phyloP scores from a whole-genome alignment of 768 basidiomycete genomes.

The Agrocybe pediades region DNA sequence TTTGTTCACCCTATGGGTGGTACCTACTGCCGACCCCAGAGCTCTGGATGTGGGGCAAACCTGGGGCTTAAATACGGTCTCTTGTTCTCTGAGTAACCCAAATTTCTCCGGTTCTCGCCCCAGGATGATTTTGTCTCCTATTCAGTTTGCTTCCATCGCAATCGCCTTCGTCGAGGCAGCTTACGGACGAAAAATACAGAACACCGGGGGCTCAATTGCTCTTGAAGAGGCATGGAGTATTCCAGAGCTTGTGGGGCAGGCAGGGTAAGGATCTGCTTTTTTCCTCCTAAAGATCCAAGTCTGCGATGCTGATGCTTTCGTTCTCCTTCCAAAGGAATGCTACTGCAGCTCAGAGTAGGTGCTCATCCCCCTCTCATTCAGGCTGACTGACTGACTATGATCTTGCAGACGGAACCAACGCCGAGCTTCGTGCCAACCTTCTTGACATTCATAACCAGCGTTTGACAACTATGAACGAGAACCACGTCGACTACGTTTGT shows the following conservation, averaged over 20 bases:
- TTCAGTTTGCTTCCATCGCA: neutral
- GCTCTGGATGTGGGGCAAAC: too few relatives aligned
- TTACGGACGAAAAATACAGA: slow-evolving; percentile 26
- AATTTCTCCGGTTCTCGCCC: too few relatives aligned
- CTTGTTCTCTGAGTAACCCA: too few relatives aligned
- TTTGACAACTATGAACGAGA: slow-evolving; percentile 35
- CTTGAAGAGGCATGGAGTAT: slow-evolving; percentile 44
- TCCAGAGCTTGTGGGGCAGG: slow-evolving; percentile 28
- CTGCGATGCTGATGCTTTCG: neutral
- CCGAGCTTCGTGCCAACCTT: slow-evolving; percentile 33
- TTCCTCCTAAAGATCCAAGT: neutral
- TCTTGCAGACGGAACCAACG: slow-evolving; percentile 30
- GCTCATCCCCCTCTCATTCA: too few relatives aligned
- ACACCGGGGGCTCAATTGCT: slow-evolving; percentile 38
- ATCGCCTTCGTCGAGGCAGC: neutral
- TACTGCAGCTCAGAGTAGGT: slow-evolving; percentile 6
- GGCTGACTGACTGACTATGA: neutral
- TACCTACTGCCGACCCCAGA: too few relatives aligned
- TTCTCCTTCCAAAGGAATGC: neutral
- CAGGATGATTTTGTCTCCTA: neutral
- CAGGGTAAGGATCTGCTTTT: slow-evolving; percentile 20
- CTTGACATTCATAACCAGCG: slow-evolving; percentile 41
- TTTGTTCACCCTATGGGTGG: too few relatives aligned
- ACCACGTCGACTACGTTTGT: slow-evolving; percentile 38
- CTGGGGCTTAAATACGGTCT: too few relatives aligned